These are phyloP conservation scores for Kazachstania bromeliacearum DNA, from an alignment of 805 yeast species.

Conservation along the genomic window DNA sequence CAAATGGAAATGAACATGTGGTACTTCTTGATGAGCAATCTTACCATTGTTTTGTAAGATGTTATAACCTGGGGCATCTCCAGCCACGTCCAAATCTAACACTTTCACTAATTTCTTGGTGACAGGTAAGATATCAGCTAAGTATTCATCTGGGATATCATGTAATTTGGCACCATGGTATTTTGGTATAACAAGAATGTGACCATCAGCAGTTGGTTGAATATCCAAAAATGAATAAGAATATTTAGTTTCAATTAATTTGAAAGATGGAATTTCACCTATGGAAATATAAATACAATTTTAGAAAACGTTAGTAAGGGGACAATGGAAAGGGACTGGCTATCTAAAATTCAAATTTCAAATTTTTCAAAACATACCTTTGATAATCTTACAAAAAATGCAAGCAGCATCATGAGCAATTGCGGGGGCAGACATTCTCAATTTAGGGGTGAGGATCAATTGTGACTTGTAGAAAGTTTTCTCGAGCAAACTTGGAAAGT, in stretches of 20 bases:
- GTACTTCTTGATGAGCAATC: slow-evolving; percentile 92
- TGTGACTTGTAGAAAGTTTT: too few species aligned
- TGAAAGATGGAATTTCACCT: slow-evolving; percentile 93
- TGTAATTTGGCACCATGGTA: slow-evolving; percentile 89
- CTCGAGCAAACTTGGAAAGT: too few species aligned
- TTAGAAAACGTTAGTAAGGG: background rate
- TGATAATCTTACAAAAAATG: slow-evolving; percentile 88
- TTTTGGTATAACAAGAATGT: slow-evolving; percentile 84
- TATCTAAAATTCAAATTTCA: background rate
- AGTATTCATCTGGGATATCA: slow-evolving; percentile 83
- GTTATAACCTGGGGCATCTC: slow-evolving; percentile 64
- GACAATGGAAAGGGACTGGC: background rate
- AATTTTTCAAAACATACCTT: slow-evolving; percentile 38
- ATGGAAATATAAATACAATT: too few species aligned
- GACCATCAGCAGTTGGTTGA: slow-evolving; percentile 86
- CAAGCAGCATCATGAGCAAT: slow-evolving; percentile 48
- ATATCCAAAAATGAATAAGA: slow-evolving; percentile 84
- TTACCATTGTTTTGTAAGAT: slow-evolving; percentile 87
- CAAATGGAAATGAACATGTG: slow-evolving; percentile 93
- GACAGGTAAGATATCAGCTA: slow-evolving; percentile 78
- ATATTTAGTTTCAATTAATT: slow-evolving; percentile 75
- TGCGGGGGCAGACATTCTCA: slow-evolving; percentile 14
- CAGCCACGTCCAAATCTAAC: slow-evolving; percentile 52
- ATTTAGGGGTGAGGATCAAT: too few species aligned
- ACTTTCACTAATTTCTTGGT: slow-evolving; percentile 78